Evolutionary conservation across 2,329 filamentous ascomycete species (phyloP), one percentile per base, ranked within the genome.

Genomic region (Aspergillus sojae): DNA sequence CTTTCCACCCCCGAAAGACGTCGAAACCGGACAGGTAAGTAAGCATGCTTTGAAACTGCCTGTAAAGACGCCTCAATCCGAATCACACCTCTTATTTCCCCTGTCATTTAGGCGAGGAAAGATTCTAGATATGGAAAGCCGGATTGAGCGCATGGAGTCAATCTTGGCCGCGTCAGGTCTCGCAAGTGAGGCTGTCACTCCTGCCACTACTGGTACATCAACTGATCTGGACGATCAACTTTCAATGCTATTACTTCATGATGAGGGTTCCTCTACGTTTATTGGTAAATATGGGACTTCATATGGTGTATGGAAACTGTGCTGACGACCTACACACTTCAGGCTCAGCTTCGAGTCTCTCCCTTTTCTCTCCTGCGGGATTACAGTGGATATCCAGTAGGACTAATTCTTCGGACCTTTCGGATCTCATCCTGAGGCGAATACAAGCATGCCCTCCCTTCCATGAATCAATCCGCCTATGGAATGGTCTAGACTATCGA

Each of bases 191-290:
- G 52, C 52, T 54, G 19, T 5, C n/a, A 54, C 52, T 54, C 52
- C 52, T 16, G 52, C 52, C 28, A 54, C 52, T 34, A 36, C 52
- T 34, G 52, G 52, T 36, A 34, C 52, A 23, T 34, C 52, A n/a
- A 36, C 52, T 11, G 52, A 54, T 54, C 32, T 54, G 32, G 52
- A 54, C 14, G 52, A 54, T 11, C 52, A 36, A n/a, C 32, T 54
- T 12, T 54, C 52, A 19, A 36, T 54, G 52, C 52, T 54, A 23
- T 36, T 54, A 9, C 28, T 54, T 32, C 52, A 54, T 23, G 52
- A 54, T 36, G 52, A 54, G 28, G 52, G 52, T n/a, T 34, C 28
- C n/a, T 54, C 52, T 36, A 54, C 52, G 23, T 54, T 54, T 36
- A 36, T 54, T 54, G 52, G 52, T 54, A 54, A 54, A 23, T 54